Conservation (phyloP, 495 filamentous ascomycete species). For the Pseudomonodictys pantanalensis region DNA sequence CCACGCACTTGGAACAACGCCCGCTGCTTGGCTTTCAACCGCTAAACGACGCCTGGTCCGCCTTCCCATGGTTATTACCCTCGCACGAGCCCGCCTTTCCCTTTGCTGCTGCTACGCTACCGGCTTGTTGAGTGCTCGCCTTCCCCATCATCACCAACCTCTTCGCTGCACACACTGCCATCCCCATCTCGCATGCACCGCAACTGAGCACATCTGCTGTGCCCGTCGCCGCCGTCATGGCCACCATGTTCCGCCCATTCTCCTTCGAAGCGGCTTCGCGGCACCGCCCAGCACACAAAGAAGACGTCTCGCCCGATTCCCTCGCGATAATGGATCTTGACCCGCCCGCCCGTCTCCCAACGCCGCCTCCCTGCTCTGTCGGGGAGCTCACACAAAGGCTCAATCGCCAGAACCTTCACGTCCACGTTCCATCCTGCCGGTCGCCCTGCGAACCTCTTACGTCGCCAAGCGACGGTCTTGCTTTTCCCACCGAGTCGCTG, state of each 20-base stretch:
- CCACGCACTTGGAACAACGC: too few relatives aligned
- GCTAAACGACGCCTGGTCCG: too few relatives aligned
- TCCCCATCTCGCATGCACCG: background rate
- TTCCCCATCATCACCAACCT: too few relatives aligned
- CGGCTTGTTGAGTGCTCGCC: too few relatives aligned
- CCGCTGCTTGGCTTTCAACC: too few relatives aligned
- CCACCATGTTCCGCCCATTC: constrained; percentile 28
- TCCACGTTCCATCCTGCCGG: constrained; percentile 11
- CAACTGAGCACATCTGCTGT: background rate
- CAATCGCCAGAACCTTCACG: constrained; percentile 20
- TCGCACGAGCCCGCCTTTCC: too few relatives aligned
- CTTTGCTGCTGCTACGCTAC: too few relatives aligned
- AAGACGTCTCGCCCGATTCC: constrained; percentile 29
- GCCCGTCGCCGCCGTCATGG: background rate
- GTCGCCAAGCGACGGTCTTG: constrained; percentile 18
- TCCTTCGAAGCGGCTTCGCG: constrained; percentile 30
- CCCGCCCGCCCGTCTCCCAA: constrained; percentile 7
- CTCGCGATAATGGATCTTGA: background rate
- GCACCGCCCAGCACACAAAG: constrained; percentile 11
- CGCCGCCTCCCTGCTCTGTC: constrained; percentile 22
- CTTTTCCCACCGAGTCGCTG: constrained; percentile 1
- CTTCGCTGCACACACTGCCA: background rate
- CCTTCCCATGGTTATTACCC: too few relatives aligned
- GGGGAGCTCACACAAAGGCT: constrained; percentile 24
- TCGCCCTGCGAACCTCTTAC: constrained; percentile 19